Evolutionary conservation across 148 eudicot genomes (phyloP).

Genomic region (Salicornia ramosissima): DNA sequence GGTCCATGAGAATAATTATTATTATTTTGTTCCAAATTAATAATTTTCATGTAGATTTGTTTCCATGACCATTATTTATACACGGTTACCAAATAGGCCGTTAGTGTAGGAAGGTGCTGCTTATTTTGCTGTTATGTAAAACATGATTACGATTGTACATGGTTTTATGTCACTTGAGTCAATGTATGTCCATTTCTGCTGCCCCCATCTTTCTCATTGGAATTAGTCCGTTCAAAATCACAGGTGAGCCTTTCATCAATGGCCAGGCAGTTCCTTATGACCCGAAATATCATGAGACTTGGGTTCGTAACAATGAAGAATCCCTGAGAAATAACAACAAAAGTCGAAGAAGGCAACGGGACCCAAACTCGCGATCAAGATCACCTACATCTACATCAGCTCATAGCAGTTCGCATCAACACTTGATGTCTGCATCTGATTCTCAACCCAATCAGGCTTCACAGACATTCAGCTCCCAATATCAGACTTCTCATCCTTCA

Average conservation of each 20-base stretch:
- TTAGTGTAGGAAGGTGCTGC: no score
- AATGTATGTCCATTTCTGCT: conserved; percentile 1
- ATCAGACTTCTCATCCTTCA: neutral
- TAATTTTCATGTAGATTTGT: no score
- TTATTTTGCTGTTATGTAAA: no score
- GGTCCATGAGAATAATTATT: no score
- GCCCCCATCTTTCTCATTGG: neutral
- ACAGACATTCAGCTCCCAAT: neutral
- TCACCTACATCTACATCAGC: neutral
- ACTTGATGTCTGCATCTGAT: neutral
- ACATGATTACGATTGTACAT: no score
- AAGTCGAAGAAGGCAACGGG: conserved; percentile 16
- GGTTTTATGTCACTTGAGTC: neutral
- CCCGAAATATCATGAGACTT: conserved; percentile 32
- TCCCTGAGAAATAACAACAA: conserved; percentile 3
- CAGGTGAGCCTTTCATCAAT: conserved; percentile 37
- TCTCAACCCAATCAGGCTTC: neutral
- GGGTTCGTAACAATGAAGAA: conserved; percentile 20
- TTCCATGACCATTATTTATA: no score
- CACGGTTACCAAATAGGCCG: no score
- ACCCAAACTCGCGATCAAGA: conserved; percentile 16
- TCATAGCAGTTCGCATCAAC: conserved; percentile 4
- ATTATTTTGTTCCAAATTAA: no score
- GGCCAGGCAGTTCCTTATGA: conserved; percentile 35
- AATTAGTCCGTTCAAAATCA: neutral